phyloP scores from a whole-genome alignment of 139 green algal genomes.

The Chlorella sp. region DNA sequence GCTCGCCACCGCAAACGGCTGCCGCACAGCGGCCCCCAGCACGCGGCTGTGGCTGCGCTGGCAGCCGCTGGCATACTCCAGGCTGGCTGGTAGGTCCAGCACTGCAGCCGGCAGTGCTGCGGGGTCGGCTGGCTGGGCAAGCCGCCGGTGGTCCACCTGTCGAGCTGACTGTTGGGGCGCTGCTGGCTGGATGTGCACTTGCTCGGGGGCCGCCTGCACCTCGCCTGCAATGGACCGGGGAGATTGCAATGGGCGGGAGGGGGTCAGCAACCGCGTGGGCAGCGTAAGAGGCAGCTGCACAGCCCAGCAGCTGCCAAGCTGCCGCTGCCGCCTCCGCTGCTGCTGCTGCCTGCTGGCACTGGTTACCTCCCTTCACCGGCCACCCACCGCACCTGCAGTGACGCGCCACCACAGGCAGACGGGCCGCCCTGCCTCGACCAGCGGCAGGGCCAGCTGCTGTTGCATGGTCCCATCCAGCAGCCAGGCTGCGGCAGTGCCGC shows the following conservation, averaged over 20 bases:
- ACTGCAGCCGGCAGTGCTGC: background rate
- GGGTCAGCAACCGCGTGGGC: too few relatives aligned
- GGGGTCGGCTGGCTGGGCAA: background rate
- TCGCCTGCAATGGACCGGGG: conserved; percentile 26
- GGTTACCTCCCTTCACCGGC: too few relatives aligned
- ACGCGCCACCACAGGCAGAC: conserved; percentile 42
- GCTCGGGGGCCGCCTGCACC: conserved; percentile 5
- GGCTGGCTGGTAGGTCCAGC: conserved; percentile 45
- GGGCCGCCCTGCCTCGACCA: conserved; percentile 3
- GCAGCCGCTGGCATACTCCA: conserved; percentile 54
- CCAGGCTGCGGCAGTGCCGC: background rate
- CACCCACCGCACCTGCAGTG: conserved; percentile 27
- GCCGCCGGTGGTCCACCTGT: background rate
- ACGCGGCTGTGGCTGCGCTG: conserved; percentile 42
- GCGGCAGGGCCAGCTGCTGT: conserved; percentile 35
- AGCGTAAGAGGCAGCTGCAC: too few relatives aligned
- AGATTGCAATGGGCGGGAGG: too few relatives aligned
- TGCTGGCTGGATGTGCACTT: conserved; percentile 18
- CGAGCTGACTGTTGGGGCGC: background rate
- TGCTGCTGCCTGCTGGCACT: too few relatives aligned
- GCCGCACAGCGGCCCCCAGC: conserved; percentile 33
- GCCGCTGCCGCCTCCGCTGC: background rate
- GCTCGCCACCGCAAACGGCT: conserved; percentile 36
- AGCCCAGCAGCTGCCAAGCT: background rate
- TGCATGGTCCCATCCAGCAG: background rate